These are phyloP conservation scores for Anthracocystis walkeri DNA, from an alignment of 1,284 basidiomycete species.

Conservation along the genomic window DNA sequence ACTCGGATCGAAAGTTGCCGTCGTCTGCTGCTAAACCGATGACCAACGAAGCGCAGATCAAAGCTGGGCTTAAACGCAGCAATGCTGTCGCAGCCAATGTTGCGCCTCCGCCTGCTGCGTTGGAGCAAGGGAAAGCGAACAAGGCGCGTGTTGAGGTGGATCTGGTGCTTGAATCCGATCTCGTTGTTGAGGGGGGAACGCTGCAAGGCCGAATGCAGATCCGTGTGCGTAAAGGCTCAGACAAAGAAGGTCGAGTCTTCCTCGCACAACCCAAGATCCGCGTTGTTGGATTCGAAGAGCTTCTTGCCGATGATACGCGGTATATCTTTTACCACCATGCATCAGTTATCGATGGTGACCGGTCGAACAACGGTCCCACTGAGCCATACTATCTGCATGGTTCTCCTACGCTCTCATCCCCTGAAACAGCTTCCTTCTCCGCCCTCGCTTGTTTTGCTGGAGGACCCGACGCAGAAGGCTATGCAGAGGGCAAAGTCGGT, in stretches of 20 bases:
- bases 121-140: constrained; percentile 60
- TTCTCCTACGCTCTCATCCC: constrained; percentile 54
- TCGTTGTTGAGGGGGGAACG: constrained; percentile 83
- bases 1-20: constrained; percentile 48
- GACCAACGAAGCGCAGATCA: constrained; percentile 8
- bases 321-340: constrained; percentile 88
- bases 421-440: constrained; percentile 71
- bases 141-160: constrained; percentile 86
- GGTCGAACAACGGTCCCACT: constrained; percentile 55
- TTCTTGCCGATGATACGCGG: constrained; percentile 76
- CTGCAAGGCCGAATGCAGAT: constrained; percentile 81
- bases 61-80: constrained; percentile 26
- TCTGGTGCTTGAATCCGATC: constrained; percentile 80
- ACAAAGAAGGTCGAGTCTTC: constrained; percentile 73
- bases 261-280: constrained; percentile 84
- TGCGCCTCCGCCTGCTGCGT: constrained; percentile 38
- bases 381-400: constrained; percentile 67
- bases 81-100: constrained; percentile 28
- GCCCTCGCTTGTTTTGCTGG: constrained; percentile 72
- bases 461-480: constrained; percentile 78
- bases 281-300: constrained; percentile 85
- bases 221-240: constrained; percentile 75
- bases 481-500: constrained; percentile 74
- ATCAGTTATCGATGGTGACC: constrained; percentile 73
- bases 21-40: constrained; percentile 29